Conservation (phyloP, 768 basidiomycete species). For the Kwoniella bestiolae region DNA sequence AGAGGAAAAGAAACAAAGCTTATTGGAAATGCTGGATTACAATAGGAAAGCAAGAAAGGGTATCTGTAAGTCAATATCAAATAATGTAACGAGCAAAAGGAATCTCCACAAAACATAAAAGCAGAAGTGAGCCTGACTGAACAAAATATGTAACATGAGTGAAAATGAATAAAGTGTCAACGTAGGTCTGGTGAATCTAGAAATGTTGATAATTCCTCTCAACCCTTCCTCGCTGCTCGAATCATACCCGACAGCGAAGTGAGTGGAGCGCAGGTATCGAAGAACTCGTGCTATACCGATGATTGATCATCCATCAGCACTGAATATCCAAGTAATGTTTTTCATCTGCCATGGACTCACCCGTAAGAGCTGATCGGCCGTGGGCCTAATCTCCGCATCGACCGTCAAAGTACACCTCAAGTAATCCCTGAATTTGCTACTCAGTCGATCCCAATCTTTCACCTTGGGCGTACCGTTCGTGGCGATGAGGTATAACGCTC, state of each 20-base stretch:
- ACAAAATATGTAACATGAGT: neutral
- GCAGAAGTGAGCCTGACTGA: neutral
- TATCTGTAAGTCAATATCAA: neutral
- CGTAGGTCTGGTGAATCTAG: neutral
- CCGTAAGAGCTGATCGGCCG: slow-evolving; percentile 76
- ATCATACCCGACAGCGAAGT: slow-evolving; percentile 47
- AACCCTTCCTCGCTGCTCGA: slow-evolving; percentile 40
- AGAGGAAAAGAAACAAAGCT: neutral
- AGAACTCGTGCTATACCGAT: slow-evolving; percentile 46
- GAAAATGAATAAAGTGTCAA: neutral
- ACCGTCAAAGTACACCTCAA: slow-evolving; percentile 86
- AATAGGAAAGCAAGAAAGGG: neutral
- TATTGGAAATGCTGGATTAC: slow-evolving; percentile 5
- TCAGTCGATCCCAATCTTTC: slow-evolving; percentile 80
- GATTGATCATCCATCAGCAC: no score
- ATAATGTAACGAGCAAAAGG: neutral
- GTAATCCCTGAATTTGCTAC: slow-evolving; percentile 83
- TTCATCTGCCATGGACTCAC: slow-evolving; percentile 60
- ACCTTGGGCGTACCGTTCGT: slow-evolving; percentile 98
- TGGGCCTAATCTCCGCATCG: slow-evolving; percentile 90
- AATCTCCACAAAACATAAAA: neutral
- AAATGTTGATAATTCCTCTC: neutral
- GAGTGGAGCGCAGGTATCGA: slow-evolving; percentile 42
- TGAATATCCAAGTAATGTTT: neutral
- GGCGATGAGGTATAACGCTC: slow-evolving; percentile 92